A percentile compares a stretch with the other conserved stretches of the same genome.
phyloP scores from a whole-genome alignment of 192 early-diverging fungal genomes.

The Coemansia sp. region DNA sequence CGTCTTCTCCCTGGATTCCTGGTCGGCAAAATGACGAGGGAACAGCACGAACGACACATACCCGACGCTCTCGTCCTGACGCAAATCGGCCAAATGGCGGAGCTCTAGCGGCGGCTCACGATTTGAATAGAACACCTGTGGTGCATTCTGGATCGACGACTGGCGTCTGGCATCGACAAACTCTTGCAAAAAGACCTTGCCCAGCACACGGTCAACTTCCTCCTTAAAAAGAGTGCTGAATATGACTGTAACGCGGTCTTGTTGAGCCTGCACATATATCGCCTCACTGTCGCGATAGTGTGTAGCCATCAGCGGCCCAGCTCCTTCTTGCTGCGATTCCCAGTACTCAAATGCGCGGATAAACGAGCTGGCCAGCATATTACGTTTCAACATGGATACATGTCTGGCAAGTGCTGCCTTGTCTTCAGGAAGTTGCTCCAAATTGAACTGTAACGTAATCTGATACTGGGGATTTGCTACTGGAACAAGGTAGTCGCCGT shows the following conservation, averaged over 20 bases:
- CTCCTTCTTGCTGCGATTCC: slow-evolving; percentile 70
- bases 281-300: slow-evolving; percentile 94
- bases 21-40: slow-evolving; percentile 79
- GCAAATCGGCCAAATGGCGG: slow-evolving; percentile 66
- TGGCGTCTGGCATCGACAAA: slow-evolving; percentile 97
- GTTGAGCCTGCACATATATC: slow-evolving; percentile 84
- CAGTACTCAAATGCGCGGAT: slow-evolving; percentile 84
- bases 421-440: slow-evolving; percentile 74
- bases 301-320: slow-evolving; percentile 81
- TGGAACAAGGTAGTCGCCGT: slow-evolving; percentile 66
- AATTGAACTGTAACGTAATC: slow-evolving; percentile 80
- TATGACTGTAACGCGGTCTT: slow-evolving; percentile 96
- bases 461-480: slow-evolving; percentile 69
- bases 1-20: slow-evolving; percentile 77
- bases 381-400: slow-evolving; percentile 88
- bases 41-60: slow-evolving; percentile 99
- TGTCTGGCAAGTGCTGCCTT: slow-evolving; percentile 74
- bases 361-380: slow-evolving; percentile 92
- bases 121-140: slow-evolving; percentile 89
- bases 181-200: slow-evolving; percentile 97
- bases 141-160: slow-evolving; percentile 88
- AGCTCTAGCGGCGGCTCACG: slow-evolving; percentile 96
- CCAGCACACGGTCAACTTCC: slow-evolving; percentile 94
- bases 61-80: slow-evolving; percentile 82
- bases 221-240: slow-evolving; percentile 97